Conservation (phyloP, 2,329 filamentous ascomycete species). For the Dactylellina cionopaga region DNA sequence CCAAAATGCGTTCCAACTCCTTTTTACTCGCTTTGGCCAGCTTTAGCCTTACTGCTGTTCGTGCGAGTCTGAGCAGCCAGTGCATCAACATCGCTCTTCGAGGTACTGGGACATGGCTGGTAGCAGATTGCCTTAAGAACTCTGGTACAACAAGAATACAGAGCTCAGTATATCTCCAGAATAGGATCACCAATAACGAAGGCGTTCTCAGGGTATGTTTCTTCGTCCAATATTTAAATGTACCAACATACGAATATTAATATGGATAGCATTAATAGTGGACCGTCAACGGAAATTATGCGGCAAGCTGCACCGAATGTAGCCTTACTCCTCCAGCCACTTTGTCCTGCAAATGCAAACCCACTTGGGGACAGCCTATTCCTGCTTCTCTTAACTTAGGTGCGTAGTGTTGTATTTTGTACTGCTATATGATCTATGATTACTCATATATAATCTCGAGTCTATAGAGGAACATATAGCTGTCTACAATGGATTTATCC, state of each 20-base stretch:
- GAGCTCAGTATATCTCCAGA: slow-evolving; percentile 47
- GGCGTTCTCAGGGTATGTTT: slow-evolving; percentile 37
- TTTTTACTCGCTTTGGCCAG: slow-evolving; percentile 13
- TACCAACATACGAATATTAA: neutral
- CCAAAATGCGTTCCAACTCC: slow-evolving; percentile 12
- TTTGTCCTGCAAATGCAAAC: slow-evolving; percentile 35
- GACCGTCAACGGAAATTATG: slow-evolving; percentile 33
- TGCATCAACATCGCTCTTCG: slow-evolving; percentile 40
- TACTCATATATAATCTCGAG: neutral
- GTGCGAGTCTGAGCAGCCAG: slow-evolving; percentile 45
- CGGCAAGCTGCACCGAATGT: slow-evolving; percentile 29
- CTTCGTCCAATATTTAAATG: neutral
- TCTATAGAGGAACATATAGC: slow-evolving; percentile 38
- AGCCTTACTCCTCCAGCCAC: slow-evolving; percentile 9
- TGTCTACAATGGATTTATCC: slow-evolving; percentile 41
- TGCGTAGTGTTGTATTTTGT: no score
- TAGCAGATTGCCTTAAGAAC: slow-evolving; percentile 31
- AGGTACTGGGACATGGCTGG: slow-evolving; percentile 24
- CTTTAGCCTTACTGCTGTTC: slow-evolving; percentile 10
- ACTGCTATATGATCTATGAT: no score
- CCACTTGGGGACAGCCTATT: slow-evolving; percentile 28
- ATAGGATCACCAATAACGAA: slow-evolving; percentile 29
- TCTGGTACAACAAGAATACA: slow-evolving; percentile 36
- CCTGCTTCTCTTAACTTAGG: slow-evolving; percentile 26
- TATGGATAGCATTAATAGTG: slow-evolving; percentile 8